These are phyloP conservation scores for Hansenula sp. DNA, from an alignment of 1,139 yeast genomes.

Conservation along the genomic window DNA sequence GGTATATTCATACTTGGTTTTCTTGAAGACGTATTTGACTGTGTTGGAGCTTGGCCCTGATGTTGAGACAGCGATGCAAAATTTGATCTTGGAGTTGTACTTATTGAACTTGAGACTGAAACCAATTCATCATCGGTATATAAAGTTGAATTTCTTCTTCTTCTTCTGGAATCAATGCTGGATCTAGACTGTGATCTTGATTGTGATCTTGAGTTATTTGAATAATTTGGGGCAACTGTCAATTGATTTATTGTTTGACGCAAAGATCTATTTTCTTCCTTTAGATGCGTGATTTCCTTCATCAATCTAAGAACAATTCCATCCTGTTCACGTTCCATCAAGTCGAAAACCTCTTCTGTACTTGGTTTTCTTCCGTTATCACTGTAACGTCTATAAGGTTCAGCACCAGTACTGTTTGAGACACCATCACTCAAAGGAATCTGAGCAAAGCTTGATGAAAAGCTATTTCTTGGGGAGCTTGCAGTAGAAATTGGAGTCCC, in stretches of 20 bases:
- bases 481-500: slow-evolving; percentile 1
- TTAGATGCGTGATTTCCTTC: slow-evolving; percentile 49
- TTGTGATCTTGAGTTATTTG: no score
- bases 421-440: slow-evolving; percentile 3
- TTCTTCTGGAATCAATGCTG: not conserved
- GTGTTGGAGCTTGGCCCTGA: no score
- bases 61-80: not conserved
- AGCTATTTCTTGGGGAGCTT: slow-evolving; percentile 18
- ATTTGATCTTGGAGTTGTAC: not conserved
- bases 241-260: slow-evolving; percentile 19
- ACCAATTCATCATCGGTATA: not conserved
- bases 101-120: not conserved
- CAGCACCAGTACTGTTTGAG: no score
- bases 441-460: slow-evolving; percentile 6
- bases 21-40: not conserved
- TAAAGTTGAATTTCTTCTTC: slow-evolving; percentile 1
- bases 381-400: slow-evolving; percentile 15
- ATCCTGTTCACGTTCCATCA: slow-evolving; percentile 69
- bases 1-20: not conserved
- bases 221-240: no score
- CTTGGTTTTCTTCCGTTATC: slow-evolving; percentile 21
- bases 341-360: slow-evolving; percentile 49
- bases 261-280: slow-evolving; percentile 43
- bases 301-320: slow-evolving; percentile 57
- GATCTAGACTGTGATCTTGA: slow-evolving; percentile 2